Evolutionary conservation across 2,329 filamentous ascomycete genomes (phyloP), one percentile per base, ranked within the genome.

Genomic region (Waltergamsia citrina): DNA sequence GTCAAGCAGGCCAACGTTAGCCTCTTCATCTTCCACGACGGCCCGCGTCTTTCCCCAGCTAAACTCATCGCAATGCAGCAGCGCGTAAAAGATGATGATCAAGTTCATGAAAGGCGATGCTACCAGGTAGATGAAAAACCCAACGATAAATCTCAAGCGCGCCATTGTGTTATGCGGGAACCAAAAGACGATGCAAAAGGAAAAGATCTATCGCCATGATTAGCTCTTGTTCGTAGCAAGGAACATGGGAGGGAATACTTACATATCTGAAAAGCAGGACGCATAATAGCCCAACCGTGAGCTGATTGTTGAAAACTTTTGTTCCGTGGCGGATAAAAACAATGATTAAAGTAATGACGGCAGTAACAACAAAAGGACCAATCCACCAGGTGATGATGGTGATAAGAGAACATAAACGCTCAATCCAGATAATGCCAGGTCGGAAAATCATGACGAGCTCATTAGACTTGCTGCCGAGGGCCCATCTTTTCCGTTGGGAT

Each of bases 371-470:
- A 38, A 66, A 65, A 0, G 61, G 59, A 3, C 59, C 62, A 18
- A 66, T 61, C 29, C 51, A 52, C 62, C 62, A 69, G 2, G 63
- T 66, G 12, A 65, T 37, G 20, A 67, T 59, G n/a, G 66, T 63
- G 9, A 64, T 50, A 28, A 65, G 37, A 22, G 63, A 61, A 36
- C 65, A 60, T 17, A 67, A 46, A 7, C 63, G 46, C 43, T 69
- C 63, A 15, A 67, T 56, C 30, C 53, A 45, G 8, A 59, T 53
- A 30, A 60, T 62, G 1, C 62, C 57, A 2, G 56, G 56, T 0
- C 61, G 53, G 34, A 62, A 57, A n/a, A 67, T 54, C 51, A 69
- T 60, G 45, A 67, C 58, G 18, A 69, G 58, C 43, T 70, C 65
- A 41, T 68, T 69, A 5, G 59, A 60, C 19, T 63, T 66, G 23